Base-by-base conservation (phyloP, 2,329 filamentous ascomycete species). In the Ophiostoma fasciatum region DNA sequence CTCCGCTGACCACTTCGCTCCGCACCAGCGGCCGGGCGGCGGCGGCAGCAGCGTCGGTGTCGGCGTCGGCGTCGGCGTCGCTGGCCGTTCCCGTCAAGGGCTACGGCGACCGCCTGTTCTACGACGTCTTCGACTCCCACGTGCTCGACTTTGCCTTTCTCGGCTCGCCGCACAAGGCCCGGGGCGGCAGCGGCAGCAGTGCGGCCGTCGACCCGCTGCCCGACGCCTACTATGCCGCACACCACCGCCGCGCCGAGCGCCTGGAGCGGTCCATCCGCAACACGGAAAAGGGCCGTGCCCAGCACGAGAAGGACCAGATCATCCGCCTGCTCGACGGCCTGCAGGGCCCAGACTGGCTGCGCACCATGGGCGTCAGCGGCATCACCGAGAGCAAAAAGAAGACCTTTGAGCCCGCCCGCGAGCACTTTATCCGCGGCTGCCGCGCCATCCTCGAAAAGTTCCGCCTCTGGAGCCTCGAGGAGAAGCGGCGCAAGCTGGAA, bases 281-380 rank as follows among this genome's bases (percentile, higher is more conserved):
- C 44, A 63, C 69, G 0, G 74, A 78, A 49, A 74, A 69, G 49
- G 71, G 71, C 11, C 66, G 72, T 9, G 74, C 74, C 13, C 72
- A 78, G 46, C 74, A 78, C 60, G 74, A 78, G 46, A 73, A 68
- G 45, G 72, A 77, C 41, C 72, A 76, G 46, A 69, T 78, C 28
- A 66, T 73, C 36, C 64, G 73, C 23, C 56, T 78, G 13, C 66
- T 94, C 7, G 84, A 90, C 36, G 84, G 84, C 14, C 67, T 98
- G 1, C 80, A 84, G 52, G 82, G 88, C 3, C 83, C 82, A 39
- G 90, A 96, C 56, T 98, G 90, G 90, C 64, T 94, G 38, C 78
- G 82, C 42, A 72, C 87, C 4, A 85, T 98, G 75, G 90, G 88
- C 19, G 79, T 96, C 23, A 88, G 76, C 44, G 83, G 72, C 15